Evolutionary conservation across 805 yeast genomes (phyloP), one percentile per base, ranked within the genome.

Genomic region (Grigorovia jiainica): DNA sequence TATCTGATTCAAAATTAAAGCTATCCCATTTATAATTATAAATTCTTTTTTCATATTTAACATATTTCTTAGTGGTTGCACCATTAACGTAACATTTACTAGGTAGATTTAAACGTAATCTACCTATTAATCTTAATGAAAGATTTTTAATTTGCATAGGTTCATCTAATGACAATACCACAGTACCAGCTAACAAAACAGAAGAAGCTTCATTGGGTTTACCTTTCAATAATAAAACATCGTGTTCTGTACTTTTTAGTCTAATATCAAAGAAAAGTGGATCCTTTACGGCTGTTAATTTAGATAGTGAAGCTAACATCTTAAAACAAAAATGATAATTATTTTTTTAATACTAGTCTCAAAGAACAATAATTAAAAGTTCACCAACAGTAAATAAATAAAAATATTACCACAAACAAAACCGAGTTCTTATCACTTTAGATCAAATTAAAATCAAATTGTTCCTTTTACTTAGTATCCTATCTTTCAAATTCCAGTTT

Each of bases 221-320:
- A 1, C 98, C 98, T 51, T 87, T 82, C 31, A 90, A 62, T 9
- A 90, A 75, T 6, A 90, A 61, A 9, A 89, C 94, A 56, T 87
- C 94, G 17, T 46, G 39, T 11, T 37, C 95, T 2, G 73, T 58
- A 19, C 86, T 76, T 39, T 75, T 72, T 32, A 86, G 61, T 43
- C 95, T 68, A 32, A 74, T 70, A 44, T 74, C 79, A 47, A 72
- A 73, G 15, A 71, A 57, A 9, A 71, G 45, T 7, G 60, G 65
- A 37, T 62, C 57, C 30, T 53, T 50, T 1, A 39, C 17, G 15
- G 56, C 33, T 13, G 34, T 7, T 6, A 27, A n/a, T 31, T 52
- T 56, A 41, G 55, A 39, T 13, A 29, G 29, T 10, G 43, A 34
- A 9, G 46, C 30, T 8, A 47, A 36, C 50, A 47, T 47, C n/a